Conservation (phyloP, 495 filamentous ascomycete species). For the Aspergillus biplanus region DNA sequence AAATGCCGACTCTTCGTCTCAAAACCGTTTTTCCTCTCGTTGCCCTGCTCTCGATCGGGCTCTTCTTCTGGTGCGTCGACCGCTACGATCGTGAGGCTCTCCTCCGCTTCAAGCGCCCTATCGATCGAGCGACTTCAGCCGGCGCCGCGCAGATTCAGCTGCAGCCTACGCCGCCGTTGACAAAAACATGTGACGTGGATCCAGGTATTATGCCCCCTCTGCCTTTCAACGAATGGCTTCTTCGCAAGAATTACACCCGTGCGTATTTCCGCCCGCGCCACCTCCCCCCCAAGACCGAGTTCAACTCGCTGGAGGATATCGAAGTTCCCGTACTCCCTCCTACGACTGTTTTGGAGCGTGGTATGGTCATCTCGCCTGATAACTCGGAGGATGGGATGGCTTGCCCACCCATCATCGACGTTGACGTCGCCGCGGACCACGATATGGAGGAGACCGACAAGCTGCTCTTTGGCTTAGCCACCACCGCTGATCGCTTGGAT, state of each 20-base stretch:
- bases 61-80: slow-evolving; percentile 52
- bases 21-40: slow-evolving; percentile 51
- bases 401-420: slow-evolving; percentile 51
- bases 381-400: slow-evolving; percentile 41
- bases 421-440: slow-evolving; percentile 47
- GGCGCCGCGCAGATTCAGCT: slow-evolving; percentile 29
- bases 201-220: slow-evolving; percentile 42
- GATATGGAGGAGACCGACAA: slow-evolving; percentile 55
- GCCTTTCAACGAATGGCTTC: slow-evolving; percentile 50
- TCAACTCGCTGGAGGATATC: slow-evolving; percentile 47
- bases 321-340: slow-evolving; percentile 47
- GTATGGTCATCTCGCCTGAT: slow-evolving; percentile 46
- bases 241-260: slow-evolving; percentile 54
- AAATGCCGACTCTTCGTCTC: slow-evolving; percentile 49
- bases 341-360: slow-evolving; percentile 51
- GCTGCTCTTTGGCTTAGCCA: slow-evolving; percentile 54
- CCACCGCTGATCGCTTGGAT: slow-evolving; percentile 54
- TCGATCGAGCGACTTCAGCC: slow-evolving; percentile 36
- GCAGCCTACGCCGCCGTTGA: slow-evolving; percentile 21
- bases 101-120: slow-evolving; percentile 44
- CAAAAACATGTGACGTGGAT: slow-evolving; percentile 41
- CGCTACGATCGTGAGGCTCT: slow-evolving; percentile 50
- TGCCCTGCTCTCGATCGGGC: slow-evolving; percentile 47
- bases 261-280: slow-evolving; percentile 50
- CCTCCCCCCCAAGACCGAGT: slow-evolving; percentile 43